These are phyloP conservation scores for Paraleonurus japonicus DNA, from an alignment of 257 asterid species.

Conservation along the genomic window DNA sequence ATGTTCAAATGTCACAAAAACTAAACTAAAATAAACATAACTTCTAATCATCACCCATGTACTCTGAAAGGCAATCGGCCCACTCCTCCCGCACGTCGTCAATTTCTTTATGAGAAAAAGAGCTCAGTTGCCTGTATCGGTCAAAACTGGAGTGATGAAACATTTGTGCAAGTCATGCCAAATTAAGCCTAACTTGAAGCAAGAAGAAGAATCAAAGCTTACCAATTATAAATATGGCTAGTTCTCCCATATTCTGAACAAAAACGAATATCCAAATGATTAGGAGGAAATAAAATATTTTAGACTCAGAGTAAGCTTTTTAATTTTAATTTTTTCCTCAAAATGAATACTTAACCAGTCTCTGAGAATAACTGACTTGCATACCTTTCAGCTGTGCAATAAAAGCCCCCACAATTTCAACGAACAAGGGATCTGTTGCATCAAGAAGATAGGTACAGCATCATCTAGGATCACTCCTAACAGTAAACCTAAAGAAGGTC, in stretches of 20 bases:
- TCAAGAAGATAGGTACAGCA: constrained; percentile 90
- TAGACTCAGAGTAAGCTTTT: not conserved
- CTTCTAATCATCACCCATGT: too few species aligned
- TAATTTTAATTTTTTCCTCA: not conserved
- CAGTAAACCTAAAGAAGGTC: constrained; percentile 57
- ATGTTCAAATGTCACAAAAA: too few species aligned
- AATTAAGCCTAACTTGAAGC: not conserved
- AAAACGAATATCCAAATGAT: constrained; percentile 17
- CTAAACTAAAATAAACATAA: too few species aligned
- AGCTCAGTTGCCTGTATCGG: not conserved
- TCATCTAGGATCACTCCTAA: constrained; percentile 75
- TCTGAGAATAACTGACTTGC: constrained; percentile 1
- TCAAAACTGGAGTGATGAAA: not conserved
- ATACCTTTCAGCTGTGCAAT: constrained; percentile 67
- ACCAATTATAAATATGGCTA: constrained; percentile 83
- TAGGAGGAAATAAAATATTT: constrained; percentile 7
- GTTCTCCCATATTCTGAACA: constrained; percentile 75
- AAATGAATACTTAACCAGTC: not conserved
- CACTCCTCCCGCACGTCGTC: too few species aligned
- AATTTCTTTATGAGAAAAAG: not conserved
- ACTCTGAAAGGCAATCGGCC: too few species aligned
- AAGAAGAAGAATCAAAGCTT: constrained; percentile 24
- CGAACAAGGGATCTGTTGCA: constrained; percentile 83
- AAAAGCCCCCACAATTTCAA: constrained; percentile 75
- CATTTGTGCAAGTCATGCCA: constrained; percentile 7